phyloP scores from a whole-genome alignment of 345 rosid species.

The Acer negundo region DNA sequence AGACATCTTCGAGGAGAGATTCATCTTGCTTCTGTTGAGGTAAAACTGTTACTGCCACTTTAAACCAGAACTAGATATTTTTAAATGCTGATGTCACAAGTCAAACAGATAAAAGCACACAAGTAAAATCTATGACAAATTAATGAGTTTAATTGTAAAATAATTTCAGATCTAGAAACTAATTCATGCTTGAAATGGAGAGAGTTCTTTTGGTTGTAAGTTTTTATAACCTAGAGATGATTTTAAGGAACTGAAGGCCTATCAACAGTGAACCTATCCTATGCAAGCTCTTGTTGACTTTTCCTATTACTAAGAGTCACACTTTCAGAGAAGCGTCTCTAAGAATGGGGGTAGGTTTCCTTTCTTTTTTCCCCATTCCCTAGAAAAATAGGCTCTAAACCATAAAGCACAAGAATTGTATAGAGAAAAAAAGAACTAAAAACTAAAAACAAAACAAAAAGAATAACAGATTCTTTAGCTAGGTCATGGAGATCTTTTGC shows the following conservation, averaged over 20 bases:
- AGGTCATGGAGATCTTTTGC: not conserved
- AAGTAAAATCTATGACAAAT: not conserved
- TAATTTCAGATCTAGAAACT: not conserved
- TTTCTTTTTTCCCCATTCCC: not conserved
- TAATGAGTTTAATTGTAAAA: not conserved
- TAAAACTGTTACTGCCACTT: conserved; percentile 24
- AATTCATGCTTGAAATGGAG: not conserved
- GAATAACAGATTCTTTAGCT: not conserved
- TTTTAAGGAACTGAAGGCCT: conserved; percentile 1
- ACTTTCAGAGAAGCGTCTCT: not conserved
- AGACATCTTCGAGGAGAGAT: conserved; percentile 91
- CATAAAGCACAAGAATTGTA: not conserved
- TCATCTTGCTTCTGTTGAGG: conserved; percentile 86
- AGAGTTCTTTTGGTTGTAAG: not conserved
- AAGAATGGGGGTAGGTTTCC: not conserved
- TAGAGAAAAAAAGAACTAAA: no score
- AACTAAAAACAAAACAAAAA: not conserved
- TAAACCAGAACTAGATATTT: conserved; percentile 1
- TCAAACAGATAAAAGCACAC: not conserved
- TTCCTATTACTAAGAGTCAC: not conserved
- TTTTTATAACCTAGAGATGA: not conserved
- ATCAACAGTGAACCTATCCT: not conserved
- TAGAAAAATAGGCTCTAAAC: not conserved
- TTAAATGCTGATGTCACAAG: not conserved
- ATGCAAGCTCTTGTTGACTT: not conserved